These are phyloP conservation scores for Botrytis byssoidea DNA, from an alignment of 2,329 filamentous ascomycete genomes.

Conservation along the genomic window DNA sequence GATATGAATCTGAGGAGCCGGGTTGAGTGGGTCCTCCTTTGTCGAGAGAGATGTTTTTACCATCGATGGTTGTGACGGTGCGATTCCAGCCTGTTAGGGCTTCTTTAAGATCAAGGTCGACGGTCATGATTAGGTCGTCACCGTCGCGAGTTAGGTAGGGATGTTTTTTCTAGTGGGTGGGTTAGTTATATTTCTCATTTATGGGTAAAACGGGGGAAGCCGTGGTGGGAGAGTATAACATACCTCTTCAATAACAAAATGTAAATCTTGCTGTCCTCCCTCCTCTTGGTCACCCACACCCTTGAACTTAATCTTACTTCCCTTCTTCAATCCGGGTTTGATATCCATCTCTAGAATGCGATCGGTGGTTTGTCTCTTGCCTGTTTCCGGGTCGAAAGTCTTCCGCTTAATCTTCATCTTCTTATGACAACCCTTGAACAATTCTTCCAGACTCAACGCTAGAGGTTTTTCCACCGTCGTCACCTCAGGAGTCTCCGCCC, in stretches of 20 bases:
- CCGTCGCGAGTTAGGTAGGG: constrained; percentile 81
- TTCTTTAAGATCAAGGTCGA: constrained; percentile 88
- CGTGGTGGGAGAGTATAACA: constrained; percentile 38
- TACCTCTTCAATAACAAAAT: constrained; percentile 94
- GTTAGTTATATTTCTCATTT: constrained; percentile 3
- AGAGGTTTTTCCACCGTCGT: constrained; percentile 86
- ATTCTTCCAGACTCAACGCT: constrained; percentile 79
- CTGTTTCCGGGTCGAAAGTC: constrained; percentile 76
- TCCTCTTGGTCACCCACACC: constrained; percentile 98
- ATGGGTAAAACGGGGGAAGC: neutral
- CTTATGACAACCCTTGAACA: constrained; percentile 85
- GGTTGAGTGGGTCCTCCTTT: constrained; percentile 84
- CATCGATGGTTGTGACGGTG: constrained; percentile 91
- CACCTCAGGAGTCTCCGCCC: constrained; percentile 71
- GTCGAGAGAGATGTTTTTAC: constrained; percentile 75
- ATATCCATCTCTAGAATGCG: constrained; percentile 92
- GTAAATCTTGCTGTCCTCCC: constrained; percentile 90
- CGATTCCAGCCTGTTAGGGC: constrained; percentile 90
- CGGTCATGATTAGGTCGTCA: constrained; percentile 76
- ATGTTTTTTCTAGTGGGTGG: constrained; percentile 69
- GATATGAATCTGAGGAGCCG: constrained; percentile 77
- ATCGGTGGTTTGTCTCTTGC: constrained; percentile 83
- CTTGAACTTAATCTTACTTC: constrained; percentile 97
- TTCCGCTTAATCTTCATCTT: constrained; percentile 99
- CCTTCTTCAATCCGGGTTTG: constrained; percentile 92